Evolutionary conservation across 768 basidiomycete genomes (phyloP), one percentile per base, ranked within the genome.

Genomic region (Mycena latifolia): DNA sequence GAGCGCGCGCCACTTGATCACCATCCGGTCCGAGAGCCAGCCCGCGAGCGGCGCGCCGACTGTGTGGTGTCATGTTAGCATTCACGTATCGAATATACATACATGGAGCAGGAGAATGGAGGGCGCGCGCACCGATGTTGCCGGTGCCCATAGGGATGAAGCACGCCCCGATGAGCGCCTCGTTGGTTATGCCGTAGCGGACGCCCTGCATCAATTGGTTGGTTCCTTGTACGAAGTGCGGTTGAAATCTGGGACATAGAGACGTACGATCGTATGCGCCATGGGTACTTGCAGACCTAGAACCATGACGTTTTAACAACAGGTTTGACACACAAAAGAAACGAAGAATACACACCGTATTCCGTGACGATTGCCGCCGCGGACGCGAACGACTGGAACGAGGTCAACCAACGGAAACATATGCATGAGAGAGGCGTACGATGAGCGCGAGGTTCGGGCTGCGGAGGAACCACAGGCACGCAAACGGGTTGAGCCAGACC

Each of bases 91-190:
- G n/a, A n/a, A n/a, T n/a, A n/a, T n/a, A 15, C 15, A 15, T 37
- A 18, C 4, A 43, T 20, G 22, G 18, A 12, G 31, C 6, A 10
- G 10, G 37, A 15, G 37, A 17, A 9, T 15, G 39, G 50, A 63
- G 29, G 20, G 45, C 17, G 56, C 14, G 79, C 87, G 28, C 51
- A 89, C 89, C 75, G 63, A 87, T 82, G 68, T 87, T 87, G 12
- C 89, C 90, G 12, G 89, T 41, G 4, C 89, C 89, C n/a, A 77
- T 75, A 0, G 88, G 89, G 1, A 89, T 72, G 77, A 89, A 89
- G 67, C 86, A 88, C 0, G 85, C 82, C 5, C 90, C 88, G 50
- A 90, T 82, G 15, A 87, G 60, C 0, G 85, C 86, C 69, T 87
- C 83, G 69, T 88, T 90, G 3, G 77, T 76, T 53, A 92, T 86